Evolutionary conservation across 2,329 filamentous ascomycete genomes (phyloP).

Genomic region (Aspergillus calidoustus): DNA sequence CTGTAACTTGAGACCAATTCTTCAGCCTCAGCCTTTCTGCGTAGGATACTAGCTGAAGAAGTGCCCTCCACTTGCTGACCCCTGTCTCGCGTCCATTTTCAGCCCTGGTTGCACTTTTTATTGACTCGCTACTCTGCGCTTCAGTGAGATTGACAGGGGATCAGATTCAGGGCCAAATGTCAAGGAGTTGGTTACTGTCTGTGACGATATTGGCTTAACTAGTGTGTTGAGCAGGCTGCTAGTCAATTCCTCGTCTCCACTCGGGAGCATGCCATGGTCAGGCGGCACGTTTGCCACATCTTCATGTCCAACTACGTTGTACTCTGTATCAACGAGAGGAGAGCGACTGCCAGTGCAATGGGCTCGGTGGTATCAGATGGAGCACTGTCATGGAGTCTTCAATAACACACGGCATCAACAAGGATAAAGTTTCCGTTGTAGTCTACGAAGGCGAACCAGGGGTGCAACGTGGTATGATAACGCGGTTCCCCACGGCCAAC

Average conservation of each 20-base stretch:
- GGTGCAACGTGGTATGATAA: background rate
- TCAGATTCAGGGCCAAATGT: background rate
- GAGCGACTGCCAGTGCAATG: background rate
- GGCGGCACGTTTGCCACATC: background rate
- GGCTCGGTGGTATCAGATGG: background rate
- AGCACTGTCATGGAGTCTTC: background rate
- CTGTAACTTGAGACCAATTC: background rate
- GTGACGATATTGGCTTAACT: slow-evolving; percentile 13
- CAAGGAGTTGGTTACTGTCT: background rate
- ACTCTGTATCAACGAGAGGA: background rate
- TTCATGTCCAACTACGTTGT: background rate
- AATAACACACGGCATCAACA: background rate
- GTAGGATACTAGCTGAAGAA: background rate
- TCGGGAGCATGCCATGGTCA: background rate
- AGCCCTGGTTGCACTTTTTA: background rate
- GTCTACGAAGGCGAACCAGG: background rate
- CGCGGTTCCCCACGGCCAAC: background rate
- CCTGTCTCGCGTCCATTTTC: background rate
- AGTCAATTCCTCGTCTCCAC: slow-evolving; percentile 8
- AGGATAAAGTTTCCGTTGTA: background rate
- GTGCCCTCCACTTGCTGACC: background rate
- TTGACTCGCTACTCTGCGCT: background rate
- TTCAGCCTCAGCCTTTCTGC: background rate
- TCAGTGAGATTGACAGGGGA: slow-evolving; percentile 2
- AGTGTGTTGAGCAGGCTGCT: background rate